Conservation (phyloP, 768 basidiomycete genomes). For the Mycena leptocephala region DNA sequence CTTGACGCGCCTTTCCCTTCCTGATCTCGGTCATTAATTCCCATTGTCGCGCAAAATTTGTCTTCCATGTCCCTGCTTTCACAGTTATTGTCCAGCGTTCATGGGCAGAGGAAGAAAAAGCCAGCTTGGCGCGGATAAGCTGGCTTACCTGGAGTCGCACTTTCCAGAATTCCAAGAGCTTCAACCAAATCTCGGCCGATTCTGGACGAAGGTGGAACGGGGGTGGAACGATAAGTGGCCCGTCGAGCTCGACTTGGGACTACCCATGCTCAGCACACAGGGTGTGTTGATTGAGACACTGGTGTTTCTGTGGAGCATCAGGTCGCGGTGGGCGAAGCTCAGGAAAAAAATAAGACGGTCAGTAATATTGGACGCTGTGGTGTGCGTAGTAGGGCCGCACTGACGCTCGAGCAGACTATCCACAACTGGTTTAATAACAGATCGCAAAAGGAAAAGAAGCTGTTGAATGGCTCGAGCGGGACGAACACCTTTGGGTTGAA, state of each 20-base stretch:
- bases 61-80: too few relatives aligned
- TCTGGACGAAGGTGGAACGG: neutral
- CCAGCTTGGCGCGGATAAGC: neutral
- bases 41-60: too few relatives aligned
- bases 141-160: neutral
- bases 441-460: neutral
- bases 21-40: too few relatives aligned
- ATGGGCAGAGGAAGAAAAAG: neutral
- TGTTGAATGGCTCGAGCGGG: neutral
- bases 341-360: neutral
- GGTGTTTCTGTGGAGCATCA: neutral
- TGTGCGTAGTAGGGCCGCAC: neutral
- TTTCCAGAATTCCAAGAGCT: neutral
- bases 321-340: neutral
- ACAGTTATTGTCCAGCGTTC: too few relatives aligned
- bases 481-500: neutral
- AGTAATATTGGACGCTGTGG: neutral
- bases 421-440: slow-evolving; percentile 8
- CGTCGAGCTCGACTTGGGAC: neutral
- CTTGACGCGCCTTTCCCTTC: too few relatives aligned
- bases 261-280: neutral
- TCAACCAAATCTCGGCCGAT: neutral
- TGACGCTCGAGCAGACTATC: neutral
- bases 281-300: neutral
- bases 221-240: neutral